phyloP scores from a whole-genome alignment of 2,329 filamentous ascomycete species.

The Apiospora pterosperma region DNA sequence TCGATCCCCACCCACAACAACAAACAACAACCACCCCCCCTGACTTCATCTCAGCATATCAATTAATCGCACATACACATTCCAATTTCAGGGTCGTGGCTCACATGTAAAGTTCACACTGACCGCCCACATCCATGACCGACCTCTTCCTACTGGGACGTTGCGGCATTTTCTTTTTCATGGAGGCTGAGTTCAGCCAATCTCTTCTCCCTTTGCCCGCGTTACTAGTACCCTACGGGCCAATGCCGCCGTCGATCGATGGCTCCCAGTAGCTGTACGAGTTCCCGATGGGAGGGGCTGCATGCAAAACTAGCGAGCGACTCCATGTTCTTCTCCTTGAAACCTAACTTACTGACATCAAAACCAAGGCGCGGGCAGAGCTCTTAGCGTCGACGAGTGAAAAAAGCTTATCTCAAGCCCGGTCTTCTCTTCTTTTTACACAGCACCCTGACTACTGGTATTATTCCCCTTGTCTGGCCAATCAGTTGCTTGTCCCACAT shows the following conservation, averaged over 20 bases:
- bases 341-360: constrained; percentile 2
- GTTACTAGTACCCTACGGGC: no score
- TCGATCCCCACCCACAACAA: neutral
- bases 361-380: neutral
- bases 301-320: no score
- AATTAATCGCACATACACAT: no score
- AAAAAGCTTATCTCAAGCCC: neutral
- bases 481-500: neutral
- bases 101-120: neutral
- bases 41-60: no score
- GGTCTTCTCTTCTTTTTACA: neutral
- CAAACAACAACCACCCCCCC: neutral
- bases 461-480: neutral
- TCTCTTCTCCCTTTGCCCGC: no score
- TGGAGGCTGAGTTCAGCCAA: neutral
- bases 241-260: no score
- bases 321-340: neutral
- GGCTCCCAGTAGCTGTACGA: no score
- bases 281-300: no score
- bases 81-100: neutral
- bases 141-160: neutral
- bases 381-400: neutral
- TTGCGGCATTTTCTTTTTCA: neutral
- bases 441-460: neutral
- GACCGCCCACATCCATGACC: neutral